Conservation (phyloP, 2,329 filamentous ascomycete genomes). For the Dichotomopilus funicola region DNA sequence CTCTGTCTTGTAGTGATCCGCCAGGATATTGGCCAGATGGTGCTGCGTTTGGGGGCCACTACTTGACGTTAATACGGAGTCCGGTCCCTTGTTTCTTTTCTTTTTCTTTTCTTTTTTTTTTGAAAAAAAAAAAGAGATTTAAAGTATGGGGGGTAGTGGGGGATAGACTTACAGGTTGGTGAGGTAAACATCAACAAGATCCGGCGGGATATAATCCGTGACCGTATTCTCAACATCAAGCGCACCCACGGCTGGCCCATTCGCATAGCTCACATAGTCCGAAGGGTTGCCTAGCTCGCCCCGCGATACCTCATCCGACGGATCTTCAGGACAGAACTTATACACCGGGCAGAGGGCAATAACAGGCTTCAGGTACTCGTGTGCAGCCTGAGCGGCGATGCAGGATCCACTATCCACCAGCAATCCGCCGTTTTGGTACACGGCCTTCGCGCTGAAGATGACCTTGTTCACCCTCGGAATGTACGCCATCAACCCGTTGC, state of each 20-base stretch:
- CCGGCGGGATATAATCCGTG: constrained; percentile 24
- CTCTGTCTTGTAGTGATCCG: constrained; percentile 68
- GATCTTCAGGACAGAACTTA: constrained; percentile 85
- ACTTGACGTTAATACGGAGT: not conserved
- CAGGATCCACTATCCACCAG: constrained; percentile 78
- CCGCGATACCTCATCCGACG: constrained; percentile 72
- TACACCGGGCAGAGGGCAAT: constrained; percentile 88
- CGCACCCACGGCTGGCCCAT: constrained; percentile 71
- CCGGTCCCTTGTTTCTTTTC: too few relatives aligned
- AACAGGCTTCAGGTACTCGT: constrained; percentile 74
- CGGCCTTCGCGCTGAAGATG: constrained; percentile 77
- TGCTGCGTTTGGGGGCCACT: constrained; percentile 63
- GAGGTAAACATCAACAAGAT: constrained; percentile 26
- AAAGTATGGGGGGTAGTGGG: not conserved
- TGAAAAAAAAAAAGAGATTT: not conserved
- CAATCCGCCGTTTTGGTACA: constrained; percentile 82
- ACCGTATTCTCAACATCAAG: constrained; percentile 39
- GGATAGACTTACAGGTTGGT: constrained; percentile 34
- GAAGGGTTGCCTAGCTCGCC: constrained; percentile 83
- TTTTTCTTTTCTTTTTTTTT: too few relatives aligned
- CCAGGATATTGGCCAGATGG: constrained; percentile 66
- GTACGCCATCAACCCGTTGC: constrained; percentile 81
- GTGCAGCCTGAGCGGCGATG: constrained; percentile 77
- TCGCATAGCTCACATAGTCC: constrained; percentile 67
- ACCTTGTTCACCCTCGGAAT: constrained; percentile 97